Conservation (phyloP, 192 early-diverging fungal species). For the Helicostylum pulchrum region DNA sequence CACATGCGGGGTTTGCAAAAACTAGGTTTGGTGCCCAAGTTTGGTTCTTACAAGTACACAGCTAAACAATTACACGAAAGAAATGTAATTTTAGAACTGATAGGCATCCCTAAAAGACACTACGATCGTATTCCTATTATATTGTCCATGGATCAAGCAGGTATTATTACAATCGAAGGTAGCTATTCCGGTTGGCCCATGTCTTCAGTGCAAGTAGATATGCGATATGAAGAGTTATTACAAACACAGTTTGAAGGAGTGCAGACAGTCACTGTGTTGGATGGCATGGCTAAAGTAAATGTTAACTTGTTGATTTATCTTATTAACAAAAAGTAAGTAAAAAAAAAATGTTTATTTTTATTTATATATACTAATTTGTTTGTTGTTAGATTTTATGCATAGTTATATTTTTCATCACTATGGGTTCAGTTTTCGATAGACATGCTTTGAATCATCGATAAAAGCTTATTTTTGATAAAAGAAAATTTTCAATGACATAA, state of each 20-base stretch:
- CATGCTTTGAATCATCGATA: too few relatives aligned
- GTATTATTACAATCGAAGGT: constrained; percentile 88
- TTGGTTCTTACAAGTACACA: constrained; percentile 98
- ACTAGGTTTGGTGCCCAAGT: constrained; percentile 86
- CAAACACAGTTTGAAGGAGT: constrained; percentile 93
- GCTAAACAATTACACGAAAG: constrained; percentile 90
- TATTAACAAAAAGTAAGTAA: constrained; percentile 92
- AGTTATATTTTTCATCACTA: neutral
- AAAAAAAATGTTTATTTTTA: neutral
- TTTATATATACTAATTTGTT: constrained; percentile 9
- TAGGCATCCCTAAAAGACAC: constrained; percentile 77
- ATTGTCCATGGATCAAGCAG: constrained; percentile 89
- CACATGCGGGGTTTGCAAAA: constrained; percentile 85
- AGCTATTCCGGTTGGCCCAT: constrained; percentile 71
- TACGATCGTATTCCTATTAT: constrained; percentile 88
- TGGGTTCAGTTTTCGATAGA: too few relatives aligned
- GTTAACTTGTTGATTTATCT: constrained; percentile 93
- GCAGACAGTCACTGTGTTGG: constrained; percentile 85
- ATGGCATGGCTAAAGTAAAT: constrained; percentile 89
- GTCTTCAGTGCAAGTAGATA: constrained; percentile 69
- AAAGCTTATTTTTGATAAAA: too few relatives aligned
- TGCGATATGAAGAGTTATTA: constrained; percentile 91
- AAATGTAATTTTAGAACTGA: constrained; percentile 85
- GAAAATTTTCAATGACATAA: too few relatives aligned
- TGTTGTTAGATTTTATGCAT: constrained; percentile 24